These are phyloP conservation scores for Vitis hybrid DNA, from an alignment of 177 flowering plant species.

Conservation along the genomic window DNA sequence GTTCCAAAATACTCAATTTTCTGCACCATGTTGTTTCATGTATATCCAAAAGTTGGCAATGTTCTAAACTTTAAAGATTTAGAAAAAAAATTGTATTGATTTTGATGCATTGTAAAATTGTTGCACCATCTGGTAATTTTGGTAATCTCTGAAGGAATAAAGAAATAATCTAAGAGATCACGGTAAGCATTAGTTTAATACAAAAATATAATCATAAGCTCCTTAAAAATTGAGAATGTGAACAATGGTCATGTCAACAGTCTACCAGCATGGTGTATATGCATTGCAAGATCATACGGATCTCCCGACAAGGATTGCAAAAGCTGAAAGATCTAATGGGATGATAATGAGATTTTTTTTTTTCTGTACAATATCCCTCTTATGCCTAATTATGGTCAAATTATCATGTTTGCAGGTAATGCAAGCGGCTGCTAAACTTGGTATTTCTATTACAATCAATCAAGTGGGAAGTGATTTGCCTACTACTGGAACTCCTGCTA, in stretches of 20 bases:
- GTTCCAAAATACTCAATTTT: no score
- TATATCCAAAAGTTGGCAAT: no score
- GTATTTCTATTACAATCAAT: conserved; percentile 64
- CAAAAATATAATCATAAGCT: background rate
- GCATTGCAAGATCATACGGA: background rate
- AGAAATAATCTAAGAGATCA: background rate
- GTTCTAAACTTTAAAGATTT: no score
- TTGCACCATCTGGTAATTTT: no score
- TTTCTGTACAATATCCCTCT: background rate
- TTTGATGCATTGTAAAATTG: no score
- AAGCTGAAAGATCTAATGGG: background rate
- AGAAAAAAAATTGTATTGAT: no score
- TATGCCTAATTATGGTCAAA: background rate
- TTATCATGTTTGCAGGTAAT: conserved; percentile 54
- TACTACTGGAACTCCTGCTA: conserved; percentile 37
- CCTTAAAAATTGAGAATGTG: background rate
- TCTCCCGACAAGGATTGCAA: background rate
- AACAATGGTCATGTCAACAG: background rate
- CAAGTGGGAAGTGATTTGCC: conserved; percentile 68
- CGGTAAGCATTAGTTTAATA: background rate
- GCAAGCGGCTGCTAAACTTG: conserved; percentile 82
- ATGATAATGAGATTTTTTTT: background rate
- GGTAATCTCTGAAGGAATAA: no score
- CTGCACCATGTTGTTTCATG: no score
- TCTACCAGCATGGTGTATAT: background rate